Evolutionary conservation across 345 rosid species (phyloP).

Genomic region (Salix viminalis): DNA sequence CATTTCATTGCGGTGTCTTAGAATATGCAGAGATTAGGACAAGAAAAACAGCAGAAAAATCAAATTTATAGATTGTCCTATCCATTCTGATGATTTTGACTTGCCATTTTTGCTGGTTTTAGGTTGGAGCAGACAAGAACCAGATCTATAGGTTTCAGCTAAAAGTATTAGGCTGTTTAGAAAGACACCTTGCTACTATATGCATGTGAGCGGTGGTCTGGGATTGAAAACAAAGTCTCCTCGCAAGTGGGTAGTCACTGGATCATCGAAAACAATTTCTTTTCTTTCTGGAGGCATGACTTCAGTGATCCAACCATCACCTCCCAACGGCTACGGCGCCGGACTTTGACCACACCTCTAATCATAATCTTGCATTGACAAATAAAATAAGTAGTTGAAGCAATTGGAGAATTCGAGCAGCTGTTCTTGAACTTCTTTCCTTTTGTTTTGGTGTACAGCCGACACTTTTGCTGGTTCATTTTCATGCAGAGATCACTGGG

Average conservation of each 20-base stretch:
- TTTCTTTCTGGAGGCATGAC: not conserved
- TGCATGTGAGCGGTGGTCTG: too few relatives aligned
- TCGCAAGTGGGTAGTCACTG: not conserved
- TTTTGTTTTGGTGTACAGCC: too few relatives aligned
- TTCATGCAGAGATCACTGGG: too few relatives aligned
- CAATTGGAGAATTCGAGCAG: too few relatives aligned
- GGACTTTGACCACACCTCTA: slow-evolving; percentile 15
- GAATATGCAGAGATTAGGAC: not conserved
- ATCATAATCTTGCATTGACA: too few relatives aligned
- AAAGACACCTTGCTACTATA: not conserved
- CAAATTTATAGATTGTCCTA: not conserved
- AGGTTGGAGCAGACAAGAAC: not conserved
- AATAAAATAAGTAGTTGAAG: too few relatives aligned
- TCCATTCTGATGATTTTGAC: not conserved
- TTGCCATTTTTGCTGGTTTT: not conserved
- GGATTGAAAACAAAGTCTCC: not conserved
- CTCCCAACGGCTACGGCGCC: slow-evolving; percentile 14
- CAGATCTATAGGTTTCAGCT: not conserved
- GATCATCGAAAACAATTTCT: not conserved
- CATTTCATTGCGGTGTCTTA: too few relatives aligned
- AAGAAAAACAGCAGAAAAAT: not conserved
- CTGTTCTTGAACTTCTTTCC: too few relatives aligned
- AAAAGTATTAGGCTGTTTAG: not conserved
- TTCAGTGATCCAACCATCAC: not conserved
- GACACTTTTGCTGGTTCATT: too few relatives aligned